Conservation (phyloP, 2,329 filamentous ascomycete species). For the Trichoderma arundinaceum region DNA sequence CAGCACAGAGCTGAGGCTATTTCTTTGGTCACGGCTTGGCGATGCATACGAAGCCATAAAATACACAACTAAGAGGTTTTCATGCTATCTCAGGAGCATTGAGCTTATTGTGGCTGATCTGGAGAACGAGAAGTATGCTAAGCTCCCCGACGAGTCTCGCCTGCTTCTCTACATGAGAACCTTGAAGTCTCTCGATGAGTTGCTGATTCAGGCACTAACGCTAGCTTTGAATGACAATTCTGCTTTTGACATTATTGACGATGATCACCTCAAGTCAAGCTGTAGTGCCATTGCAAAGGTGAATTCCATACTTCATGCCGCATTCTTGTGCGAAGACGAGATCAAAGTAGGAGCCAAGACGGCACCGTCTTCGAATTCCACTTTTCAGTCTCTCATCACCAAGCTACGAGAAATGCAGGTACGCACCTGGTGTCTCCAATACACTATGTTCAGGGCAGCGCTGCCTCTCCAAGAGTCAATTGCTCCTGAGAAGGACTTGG, state of each 20-base stretch:
- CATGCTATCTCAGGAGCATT: constrained; percentile 83
- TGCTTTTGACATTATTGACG: constrained; percentile 84
- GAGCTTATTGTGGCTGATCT: constrained; percentile 75
- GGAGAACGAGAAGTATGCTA: constrained; percentile 66
- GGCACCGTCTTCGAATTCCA: constrained; percentile 62
- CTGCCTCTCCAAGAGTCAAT: constrained; percentile 69
- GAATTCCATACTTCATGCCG: constrained; percentile 76
- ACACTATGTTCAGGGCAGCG: constrained; percentile 76
- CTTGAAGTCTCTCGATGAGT: constrained; percentile 78
- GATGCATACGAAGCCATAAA: constrained; percentile 86
- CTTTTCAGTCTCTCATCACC: constrained; percentile 60
- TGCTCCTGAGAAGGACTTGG: constrained; percentile 71
- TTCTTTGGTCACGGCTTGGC: constrained; percentile 88
- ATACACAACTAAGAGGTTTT: constrained; percentile 86
- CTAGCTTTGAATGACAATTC: constrained; percentile 69
- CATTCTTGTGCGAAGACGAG: constrained; percentile 83
- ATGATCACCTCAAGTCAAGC: constrained; percentile 75
- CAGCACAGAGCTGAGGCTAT: constrained; percentile 80
- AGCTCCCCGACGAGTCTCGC: constrained; percentile 67
- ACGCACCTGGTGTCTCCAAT: constrained; percentile 86
- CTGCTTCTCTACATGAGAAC: constrained; percentile 74
- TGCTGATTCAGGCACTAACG: constrained; percentile 73
- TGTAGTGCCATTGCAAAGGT: constrained; percentile 74
- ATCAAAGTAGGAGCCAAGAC: constrained; percentile 76
- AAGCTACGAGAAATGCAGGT: constrained; percentile 87